phyloP scores from a whole-genome alignment of 208 protist genomes.

The Acanthamoeba healyi region DNA sequence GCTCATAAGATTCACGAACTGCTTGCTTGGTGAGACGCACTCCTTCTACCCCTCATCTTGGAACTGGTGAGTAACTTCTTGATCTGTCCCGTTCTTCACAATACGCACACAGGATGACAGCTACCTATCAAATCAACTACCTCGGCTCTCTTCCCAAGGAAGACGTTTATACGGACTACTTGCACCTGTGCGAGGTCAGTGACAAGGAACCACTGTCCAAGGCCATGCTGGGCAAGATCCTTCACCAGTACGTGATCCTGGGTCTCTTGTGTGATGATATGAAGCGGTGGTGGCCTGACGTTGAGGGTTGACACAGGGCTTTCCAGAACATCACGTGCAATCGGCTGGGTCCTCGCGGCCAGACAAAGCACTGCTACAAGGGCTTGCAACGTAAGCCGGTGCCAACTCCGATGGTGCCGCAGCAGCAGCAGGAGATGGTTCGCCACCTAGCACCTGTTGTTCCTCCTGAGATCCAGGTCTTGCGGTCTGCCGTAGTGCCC shows the following conservation, averaged over 20 bases:
- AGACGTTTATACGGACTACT: neutral
- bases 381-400: neutral
- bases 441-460: too few species aligned
- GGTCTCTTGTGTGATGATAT: neutral
- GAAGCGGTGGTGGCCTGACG: neutral
- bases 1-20: neutral
- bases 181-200: neutral
- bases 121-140: neutral
- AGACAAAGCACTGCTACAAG: conserved; percentile 43
- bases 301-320: neutral
- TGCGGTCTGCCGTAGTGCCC: too few species aligned
- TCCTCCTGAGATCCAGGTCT: too few species aligned
- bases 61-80: too few species aligned
- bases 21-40: neutral
- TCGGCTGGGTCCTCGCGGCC: neutral
- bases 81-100: too few species aligned
- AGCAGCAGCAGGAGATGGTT: too few species aligned
- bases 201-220: conserved; percentile 34
- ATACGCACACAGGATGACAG: neutral
- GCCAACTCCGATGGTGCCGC: too few species aligned
- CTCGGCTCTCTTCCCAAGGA: neutral
- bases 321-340: conserved; percentile 30
- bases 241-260: conserved; percentile 19
- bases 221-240: conserved; percentile 32
- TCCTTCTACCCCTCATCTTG: too few species aligned